phyloP scores from a whole-genome alignment of 2,329 filamentous ascomycete genomes.

The Hymenoscyphus linearis region DNA sequence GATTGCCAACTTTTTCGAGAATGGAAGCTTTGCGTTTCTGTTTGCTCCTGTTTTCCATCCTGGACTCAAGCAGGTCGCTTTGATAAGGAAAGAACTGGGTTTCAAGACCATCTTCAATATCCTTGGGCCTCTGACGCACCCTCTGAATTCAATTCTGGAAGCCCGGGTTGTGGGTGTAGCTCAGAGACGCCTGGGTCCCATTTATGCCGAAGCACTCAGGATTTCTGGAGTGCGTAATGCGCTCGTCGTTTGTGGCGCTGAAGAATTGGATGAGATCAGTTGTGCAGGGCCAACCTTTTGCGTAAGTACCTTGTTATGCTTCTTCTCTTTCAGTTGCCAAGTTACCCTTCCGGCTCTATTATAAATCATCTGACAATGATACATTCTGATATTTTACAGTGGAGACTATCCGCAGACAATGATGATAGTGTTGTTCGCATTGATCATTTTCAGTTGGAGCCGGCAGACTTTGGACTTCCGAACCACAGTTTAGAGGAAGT shows the following conservation, averaged over 20 bases:
- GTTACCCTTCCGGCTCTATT: conserved; percentile 31
- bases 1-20: conserved; percentile 66
- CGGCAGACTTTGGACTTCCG: conserved; percentile 81
- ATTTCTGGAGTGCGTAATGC: conserved; percentile 78
- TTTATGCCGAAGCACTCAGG: conserved; percentile 80
- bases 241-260: conserved; percentile 85
- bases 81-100: conserved; percentile 80
- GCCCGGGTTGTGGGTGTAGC: conserved; percentile 91
- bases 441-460: conserved; percentile 71
- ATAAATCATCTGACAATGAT: conserved; percentile 9
- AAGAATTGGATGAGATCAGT: conserved; percentile 92
- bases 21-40: conserved; percentile 88
- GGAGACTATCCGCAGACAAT: not conserved
- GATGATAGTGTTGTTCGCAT: conserved; percentile 45
- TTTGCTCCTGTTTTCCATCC: conserved; percentile 96
- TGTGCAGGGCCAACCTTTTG: conserved; percentile 85
- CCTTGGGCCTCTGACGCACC: conserved; percentile 86
- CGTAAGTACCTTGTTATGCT: conserved; percentile 85
- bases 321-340: conserved; percentile 39
- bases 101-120: conserved; percentile 98
- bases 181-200: conserved; percentile 78
- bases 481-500: conserved; percentile 71
- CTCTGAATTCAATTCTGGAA: conserved; percentile 80
- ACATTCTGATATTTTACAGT: not conserved
- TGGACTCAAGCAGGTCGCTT: conserved; percentile 84